These are phyloP conservation scores for Magnaporthiopsis rhizophila DNA, from an alignment of 2,329 filamentous ascomycete genomes.

Conservation along the genomic window DNA sequence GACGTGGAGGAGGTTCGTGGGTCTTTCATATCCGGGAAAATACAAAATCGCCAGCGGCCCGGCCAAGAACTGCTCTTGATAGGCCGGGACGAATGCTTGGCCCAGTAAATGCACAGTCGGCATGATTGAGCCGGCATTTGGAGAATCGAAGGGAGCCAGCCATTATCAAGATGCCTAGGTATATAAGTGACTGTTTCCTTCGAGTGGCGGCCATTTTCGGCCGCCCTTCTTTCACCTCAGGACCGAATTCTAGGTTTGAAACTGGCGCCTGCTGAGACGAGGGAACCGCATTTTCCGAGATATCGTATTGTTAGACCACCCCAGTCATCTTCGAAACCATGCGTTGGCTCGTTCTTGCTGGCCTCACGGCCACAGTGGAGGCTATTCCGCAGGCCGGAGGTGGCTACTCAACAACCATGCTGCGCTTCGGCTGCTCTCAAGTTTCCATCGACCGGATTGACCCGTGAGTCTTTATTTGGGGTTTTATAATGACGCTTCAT, in stretches of 20 bases:
- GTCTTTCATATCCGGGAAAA: background rate
- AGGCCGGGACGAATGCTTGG: background rate
- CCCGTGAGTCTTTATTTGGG: background rate
- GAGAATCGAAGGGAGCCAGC: background rate
- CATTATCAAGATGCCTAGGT: background rate
- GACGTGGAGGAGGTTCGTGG: background rate
- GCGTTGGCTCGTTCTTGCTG: background rate
- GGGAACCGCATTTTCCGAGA: background rate
- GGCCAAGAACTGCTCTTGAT: background rate
- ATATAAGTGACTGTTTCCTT: background rate
- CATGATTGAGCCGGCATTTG: background rate
- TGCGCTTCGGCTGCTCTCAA: conserved; percentile 7
- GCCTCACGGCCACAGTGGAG: background rate
- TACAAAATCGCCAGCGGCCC: background rate
- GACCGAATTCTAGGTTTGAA: background rate
- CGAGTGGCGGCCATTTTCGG: too few species aligned
- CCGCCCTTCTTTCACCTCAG: background rate
- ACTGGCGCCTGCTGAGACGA: background rate
- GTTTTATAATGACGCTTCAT: background rate
- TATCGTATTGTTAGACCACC: background rate
- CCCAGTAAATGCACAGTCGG: background rate
- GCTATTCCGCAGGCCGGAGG: background rate
- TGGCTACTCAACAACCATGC: background rate
- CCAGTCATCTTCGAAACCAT: background rate
- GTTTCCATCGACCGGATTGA: conserved; percentile 6